A percentile compares a stretch with the other conserved stretches of the same genome.
These are phyloP conservation scores for Gremmenia infestans DNA, from an alignment of 2,329 filamentous ascomycete genomes.

Conservation along the genomic window DNA sequence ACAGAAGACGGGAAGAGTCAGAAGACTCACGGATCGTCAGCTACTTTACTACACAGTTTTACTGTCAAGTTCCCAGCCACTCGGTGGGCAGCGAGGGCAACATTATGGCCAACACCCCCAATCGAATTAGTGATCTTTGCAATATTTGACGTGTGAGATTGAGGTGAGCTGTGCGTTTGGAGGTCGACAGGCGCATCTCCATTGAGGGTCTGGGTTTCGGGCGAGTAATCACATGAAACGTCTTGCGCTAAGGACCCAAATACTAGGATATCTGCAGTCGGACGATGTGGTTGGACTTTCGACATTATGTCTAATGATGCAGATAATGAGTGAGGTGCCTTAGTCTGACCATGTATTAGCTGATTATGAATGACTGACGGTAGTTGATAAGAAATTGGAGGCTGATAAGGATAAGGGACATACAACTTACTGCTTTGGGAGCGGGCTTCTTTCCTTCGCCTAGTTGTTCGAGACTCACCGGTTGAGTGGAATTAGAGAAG, in stretches of 20 bases:
- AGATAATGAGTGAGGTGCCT: too few relatives aligned
- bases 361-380: too few relatives aligned
- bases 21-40: conserved; percentile 63
- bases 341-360: too few relatives aligned
- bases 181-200: background rate
- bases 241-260: conserved; percentile 89
- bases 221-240: conserved; percentile 72
- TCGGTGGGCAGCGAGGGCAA: conserved; percentile 76
- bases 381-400: too few relatives aligned
- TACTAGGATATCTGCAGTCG: conserved; percentile 63
- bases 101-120: conserved; percentile 89
- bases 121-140: conserved; percentile 75
- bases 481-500: background rate
- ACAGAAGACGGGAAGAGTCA: background rate
- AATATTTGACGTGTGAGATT: conserved; percentile 77
- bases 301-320: too few relatives aligned
- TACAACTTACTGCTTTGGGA: too few relatives aligned
- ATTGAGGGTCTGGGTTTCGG: conserved; percentile 35
- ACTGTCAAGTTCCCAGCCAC: conserved; percentile 55
- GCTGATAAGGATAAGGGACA: too few relatives aligned
- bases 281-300: conserved; percentile 10
- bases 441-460: background rate
- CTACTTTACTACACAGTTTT: conserved; percentile 74
- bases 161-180: conserved; percentile 5
- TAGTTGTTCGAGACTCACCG: background rate